Percentiles rank a stretch among this genome's conserved stretches.
phyloP scores from a whole-genome alignment of 495 filamentous ascomycete genomes.

The Eremomyces bilateralis region DNA sequence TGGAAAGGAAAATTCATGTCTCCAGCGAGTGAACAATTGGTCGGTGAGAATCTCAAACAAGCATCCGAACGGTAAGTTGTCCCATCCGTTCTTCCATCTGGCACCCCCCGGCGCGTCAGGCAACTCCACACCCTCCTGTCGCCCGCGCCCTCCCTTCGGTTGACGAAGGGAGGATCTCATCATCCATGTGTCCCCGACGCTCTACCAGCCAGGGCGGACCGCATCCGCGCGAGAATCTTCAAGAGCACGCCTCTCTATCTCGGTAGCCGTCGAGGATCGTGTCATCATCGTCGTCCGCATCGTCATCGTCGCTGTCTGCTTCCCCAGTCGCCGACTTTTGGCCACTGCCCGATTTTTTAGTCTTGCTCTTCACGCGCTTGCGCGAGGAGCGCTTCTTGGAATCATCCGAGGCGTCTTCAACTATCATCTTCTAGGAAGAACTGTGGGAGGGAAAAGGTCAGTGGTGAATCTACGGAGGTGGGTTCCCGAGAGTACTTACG shows the following conservation, averaged over 20 bases:
- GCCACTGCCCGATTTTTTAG: slow-evolving; percentile 22
- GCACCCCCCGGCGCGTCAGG: too few species aligned
- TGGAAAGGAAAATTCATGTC: too few species aligned
- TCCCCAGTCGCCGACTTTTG: slow-evolving; percentile 29
- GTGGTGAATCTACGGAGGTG: too few species aligned
- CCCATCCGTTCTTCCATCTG: too few species aligned
- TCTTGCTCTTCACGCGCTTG: too few species aligned
- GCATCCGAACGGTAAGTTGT: too few species aligned
- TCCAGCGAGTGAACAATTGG: too few species aligned
- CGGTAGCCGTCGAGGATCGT: slow-evolving; percentile 19
- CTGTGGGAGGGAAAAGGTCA: slow-evolving; percentile 3
- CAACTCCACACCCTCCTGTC: slow-evolving; percentile 3
- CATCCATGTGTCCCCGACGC: slow-evolving; percentile 6
- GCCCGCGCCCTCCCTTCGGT: too few species aligned
- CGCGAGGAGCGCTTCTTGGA: slow-evolving; percentile 4
- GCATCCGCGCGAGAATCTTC: slow-evolving; percentile 17
- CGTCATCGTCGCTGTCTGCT: slow-evolving; percentile 24
- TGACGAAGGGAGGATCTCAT: too few species aligned
- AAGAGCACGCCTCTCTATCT: too few species aligned
- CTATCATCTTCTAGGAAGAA: slow-evolving; percentile 90
- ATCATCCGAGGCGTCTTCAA: slow-evolving; percentile 34
- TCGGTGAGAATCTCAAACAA: too few species aligned
- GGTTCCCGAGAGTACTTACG: slow-evolving; percentile 28
- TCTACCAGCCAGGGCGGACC: slow-evolving; percentile 3
- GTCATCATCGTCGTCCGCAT: slow-evolving; percentile 28